Conservation (phyloP, 1,139 yeast genomes). For the Debaryomyces udenii region DNA sequence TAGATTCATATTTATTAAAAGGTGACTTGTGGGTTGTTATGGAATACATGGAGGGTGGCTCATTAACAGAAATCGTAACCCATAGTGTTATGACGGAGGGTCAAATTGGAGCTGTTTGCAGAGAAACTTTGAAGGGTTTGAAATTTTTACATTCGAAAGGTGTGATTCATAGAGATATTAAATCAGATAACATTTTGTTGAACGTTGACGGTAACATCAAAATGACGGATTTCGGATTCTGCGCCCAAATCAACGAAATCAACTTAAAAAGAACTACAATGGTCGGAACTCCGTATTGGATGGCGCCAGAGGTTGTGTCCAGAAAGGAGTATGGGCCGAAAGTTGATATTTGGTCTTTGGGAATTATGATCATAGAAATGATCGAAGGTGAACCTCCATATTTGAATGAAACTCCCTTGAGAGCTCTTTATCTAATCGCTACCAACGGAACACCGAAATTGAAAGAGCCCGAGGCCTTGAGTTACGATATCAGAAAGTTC, state of each 20-base stretch:
- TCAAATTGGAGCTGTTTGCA: conserved; percentile 95
- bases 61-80: conserved; percentile 92
- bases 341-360: conserved; percentile 96
- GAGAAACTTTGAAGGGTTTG: conserved; percentile 86
- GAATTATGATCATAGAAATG: conserved; percentile 98
- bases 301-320: conserved; percentile 98
- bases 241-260: conserved; percentile 92
- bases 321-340: conserved; percentile 96
- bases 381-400: conserved; percentile 99
- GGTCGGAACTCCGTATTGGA: conserved; percentile 99
- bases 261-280: conserved; percentile 89
- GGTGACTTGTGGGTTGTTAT: conserved; percentile 82
- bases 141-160: conserved; percentile 90
- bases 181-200: conserved; percentile 87
- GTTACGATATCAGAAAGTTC: conserved; percentile 67
- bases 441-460: conserved; percentile 94
- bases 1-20: conserved; percentile 47
- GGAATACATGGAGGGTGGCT: conserved; percentile 91
- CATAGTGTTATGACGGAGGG: conserved; percentile 95
- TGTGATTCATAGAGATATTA: conserved; percentile 94
- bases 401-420: conserved; percentile 88
- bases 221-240: conserved; percentile 87
- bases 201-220: conserved; percentile 87
- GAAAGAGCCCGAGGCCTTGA: conserved; percentile 83
- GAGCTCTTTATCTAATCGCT: conserved; percentile 91